Conservation (phyloP, 2,329 filamentous ascomycete species). For the Pyricularia grisea region DNA sequence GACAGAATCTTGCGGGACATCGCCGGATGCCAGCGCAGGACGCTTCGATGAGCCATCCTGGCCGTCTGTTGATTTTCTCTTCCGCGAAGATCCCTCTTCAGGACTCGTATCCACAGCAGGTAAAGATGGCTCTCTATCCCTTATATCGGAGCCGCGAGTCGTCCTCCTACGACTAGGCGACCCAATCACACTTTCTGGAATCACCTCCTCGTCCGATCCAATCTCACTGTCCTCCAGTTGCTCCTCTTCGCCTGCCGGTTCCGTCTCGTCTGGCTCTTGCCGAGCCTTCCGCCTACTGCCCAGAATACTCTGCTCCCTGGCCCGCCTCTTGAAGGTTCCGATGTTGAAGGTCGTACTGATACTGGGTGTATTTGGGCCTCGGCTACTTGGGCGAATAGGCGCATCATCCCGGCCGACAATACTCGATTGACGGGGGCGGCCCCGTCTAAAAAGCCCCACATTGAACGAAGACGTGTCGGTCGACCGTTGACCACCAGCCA, state of each 20-base stretch:
- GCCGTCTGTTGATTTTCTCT: conserved; percentile 45
- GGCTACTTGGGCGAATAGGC: conserved; percentile 43
- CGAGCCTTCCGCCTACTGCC: conserved; percentile 37
- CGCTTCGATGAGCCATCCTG: conserved; percentile 26
- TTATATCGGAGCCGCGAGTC: neutral
- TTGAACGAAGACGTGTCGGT: conserved; percentile 36
- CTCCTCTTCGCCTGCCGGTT: conserved; percentile 11
- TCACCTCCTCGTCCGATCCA: neutral
- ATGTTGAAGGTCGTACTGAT: conserved; percentile 44
- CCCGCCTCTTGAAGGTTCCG: conserved; percentile 46
- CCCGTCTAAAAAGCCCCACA: conserved; percentile 34
- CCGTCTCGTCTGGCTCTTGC: conserved; percentile 9
- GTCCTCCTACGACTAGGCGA: conserved; percentile 2
- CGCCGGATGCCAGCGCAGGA: conserved; percentile 12
- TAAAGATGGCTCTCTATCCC: neutral
- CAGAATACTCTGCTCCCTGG: conserved; percentile 52
- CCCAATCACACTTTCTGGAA: neutral
- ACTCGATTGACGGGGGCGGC: conserved; percentile 37
- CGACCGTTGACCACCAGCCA: conserved; percentile 22
- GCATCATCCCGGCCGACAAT: conserved; percentile 40
- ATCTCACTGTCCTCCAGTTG: conserved; percentile 9
- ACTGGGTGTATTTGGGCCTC: conserved; percentile 35
- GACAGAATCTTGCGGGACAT: conserved; percentile 14
- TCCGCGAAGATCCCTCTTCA: conserved; percentile 29
- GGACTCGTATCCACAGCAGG: conserved; percentile 5